Evolutionary conservation across 805 yeast species (phyloP), one percentile per base, ranked within the genome.

Genomic region (Yarrowia keelungensis): DNA sequence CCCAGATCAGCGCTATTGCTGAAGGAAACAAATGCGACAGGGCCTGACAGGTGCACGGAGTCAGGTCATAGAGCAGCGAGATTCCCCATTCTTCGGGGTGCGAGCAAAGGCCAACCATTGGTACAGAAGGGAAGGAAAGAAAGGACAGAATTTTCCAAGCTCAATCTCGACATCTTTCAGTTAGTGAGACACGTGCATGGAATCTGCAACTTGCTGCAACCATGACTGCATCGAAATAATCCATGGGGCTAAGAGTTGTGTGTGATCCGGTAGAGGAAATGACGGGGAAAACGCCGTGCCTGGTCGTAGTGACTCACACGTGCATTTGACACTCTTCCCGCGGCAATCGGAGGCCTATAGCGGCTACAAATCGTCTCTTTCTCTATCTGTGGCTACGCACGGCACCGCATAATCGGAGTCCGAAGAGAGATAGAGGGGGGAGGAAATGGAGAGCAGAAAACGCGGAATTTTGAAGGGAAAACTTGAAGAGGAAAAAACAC

Each of bases 361-460:
- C 22, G 7, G 5, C 26, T 45, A 10, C 16, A 8, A 5, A 7
- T 8, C 26, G 15, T 5, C 26, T 16, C 26, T 45, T 19, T 22
- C 12, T 4, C 39, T 19, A 16, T 16, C 47, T 45, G 42, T 10
- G 26, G 41, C 10, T n/a, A 56, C 46, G 62, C 62, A 56, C 62
- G 62, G 62, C 62, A 56, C 62, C 38, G 62, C 62, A 56, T 56
- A 56, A 56, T 56, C 62, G 62, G 62, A 56, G 62, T 56, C 62
- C 62, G 62, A 56, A 4, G 12, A 42, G 16, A 42, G 39, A 38
- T 38, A 38, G 12, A 10, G 35, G 12, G 19, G 19, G 19, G 19
- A 19, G 1, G 19, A 19, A 19, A 19, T 19, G 19, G 19, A 19
- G 19, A 19, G n/a, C n/a, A n/a, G n/a, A n/a, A n/a, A n/a, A n/a